Percentiles rank a stretch among this genome's conserved stretches.
Conservation (phyloP, 2,329 filamentous ascomycete species). For the Pyricularia sp. region DNA sequence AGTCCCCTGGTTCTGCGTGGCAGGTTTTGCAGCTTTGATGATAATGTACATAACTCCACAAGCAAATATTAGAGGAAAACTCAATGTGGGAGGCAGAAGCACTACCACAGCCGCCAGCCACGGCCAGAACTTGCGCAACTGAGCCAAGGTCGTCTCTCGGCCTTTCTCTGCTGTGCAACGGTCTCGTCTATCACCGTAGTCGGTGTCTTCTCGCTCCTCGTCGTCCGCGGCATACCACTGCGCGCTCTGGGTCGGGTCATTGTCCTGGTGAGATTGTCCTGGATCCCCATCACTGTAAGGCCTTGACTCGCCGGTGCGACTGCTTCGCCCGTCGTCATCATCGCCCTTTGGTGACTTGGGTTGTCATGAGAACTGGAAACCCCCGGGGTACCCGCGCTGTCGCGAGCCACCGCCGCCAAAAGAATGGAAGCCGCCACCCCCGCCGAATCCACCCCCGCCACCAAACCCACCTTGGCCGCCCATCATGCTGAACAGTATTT, state of each 20-base stretch:
- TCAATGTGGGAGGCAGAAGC: conserved; percentile 34
- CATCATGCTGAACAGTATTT: conserved; percentile 80
- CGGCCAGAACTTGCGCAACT: conserved; percentile 31
- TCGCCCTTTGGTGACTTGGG: conserved; percentile 21
- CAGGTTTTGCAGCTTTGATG: conserved; percentile 15
- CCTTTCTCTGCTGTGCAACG: conserved; percentile 21
- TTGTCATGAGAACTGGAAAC: conserved; percentile 41
- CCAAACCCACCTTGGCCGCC: conserved; percentile 51
- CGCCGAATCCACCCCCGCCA: conserved; percentile 38
- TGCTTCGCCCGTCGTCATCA: conserved; percentile 14
- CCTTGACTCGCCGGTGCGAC: neutral
- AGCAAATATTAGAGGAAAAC: conserved; percentile 24
- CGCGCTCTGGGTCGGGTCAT: neutral
- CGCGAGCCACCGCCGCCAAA: conserved; percentile 29
- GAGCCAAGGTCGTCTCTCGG: conserved; percentile 28
- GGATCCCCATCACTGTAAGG: neutral
- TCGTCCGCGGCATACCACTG: conserved; percentile 17
- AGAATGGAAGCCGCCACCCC: conserved; percentile 33
- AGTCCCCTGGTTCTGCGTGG: neutral
- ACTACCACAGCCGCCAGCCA: conserved; percentile 32
- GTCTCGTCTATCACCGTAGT: conserved; percentile 18
- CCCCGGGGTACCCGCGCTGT: conserved; percentile 25
- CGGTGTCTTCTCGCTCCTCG: conserved; percentile 19
- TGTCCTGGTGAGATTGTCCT: neutral
- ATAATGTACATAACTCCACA: conserved; percentile 30